Conservation (phyloP, 441 rosid genomes). For the Syzygium syzygioides region DNA sequence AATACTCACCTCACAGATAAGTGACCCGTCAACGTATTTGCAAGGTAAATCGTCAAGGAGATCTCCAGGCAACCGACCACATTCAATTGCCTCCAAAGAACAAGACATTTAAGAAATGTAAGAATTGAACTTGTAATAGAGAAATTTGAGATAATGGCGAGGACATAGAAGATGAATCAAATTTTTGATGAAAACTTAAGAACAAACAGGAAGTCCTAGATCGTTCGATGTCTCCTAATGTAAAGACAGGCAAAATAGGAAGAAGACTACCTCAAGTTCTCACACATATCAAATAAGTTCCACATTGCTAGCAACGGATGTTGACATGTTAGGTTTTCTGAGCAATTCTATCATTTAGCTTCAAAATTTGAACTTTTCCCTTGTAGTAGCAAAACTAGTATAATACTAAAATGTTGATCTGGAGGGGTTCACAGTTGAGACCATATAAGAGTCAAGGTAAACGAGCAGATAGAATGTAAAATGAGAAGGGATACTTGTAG, state of each 20-base stretch:
- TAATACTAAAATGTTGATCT: not conserved
- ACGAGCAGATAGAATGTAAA: not conserved
- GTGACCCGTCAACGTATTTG: slow-evolving; percentile 71
- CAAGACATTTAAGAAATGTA: not conserved
- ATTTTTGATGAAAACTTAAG: not conserved
- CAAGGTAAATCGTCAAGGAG: slow-evolving; percentile 70
- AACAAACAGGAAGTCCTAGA: not conserved
- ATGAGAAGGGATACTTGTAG: not conserved
- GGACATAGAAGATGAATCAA: not conserved
- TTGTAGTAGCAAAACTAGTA: not conserved
- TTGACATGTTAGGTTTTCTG: not conserved
- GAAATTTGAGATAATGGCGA: not conserved
- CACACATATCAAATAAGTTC: not conserved
- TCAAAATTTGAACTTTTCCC: not conserved
- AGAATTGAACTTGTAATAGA: not conserved
- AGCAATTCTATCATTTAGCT: not conserved
- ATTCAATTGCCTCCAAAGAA: slow-evolving; percentile 71
- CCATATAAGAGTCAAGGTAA: not conserved
- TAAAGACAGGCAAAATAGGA: not conserved
- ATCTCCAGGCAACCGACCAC: slow-evolving; percentile 87
- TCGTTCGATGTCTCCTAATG: not conserved
- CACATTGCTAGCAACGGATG: not conserved
- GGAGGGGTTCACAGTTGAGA: not conserved
- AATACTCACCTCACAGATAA: slow-evolving; percentile 73
- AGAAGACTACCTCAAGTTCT: not conserved